Percentiles rank a stretch among this genome's conserved stretches.
These are phyloP conservation scores for Nemania diffusa DNA, from an alignment of 2,329 filamentous ascomycete genomes.

Conservation along the genomic window DNA sequence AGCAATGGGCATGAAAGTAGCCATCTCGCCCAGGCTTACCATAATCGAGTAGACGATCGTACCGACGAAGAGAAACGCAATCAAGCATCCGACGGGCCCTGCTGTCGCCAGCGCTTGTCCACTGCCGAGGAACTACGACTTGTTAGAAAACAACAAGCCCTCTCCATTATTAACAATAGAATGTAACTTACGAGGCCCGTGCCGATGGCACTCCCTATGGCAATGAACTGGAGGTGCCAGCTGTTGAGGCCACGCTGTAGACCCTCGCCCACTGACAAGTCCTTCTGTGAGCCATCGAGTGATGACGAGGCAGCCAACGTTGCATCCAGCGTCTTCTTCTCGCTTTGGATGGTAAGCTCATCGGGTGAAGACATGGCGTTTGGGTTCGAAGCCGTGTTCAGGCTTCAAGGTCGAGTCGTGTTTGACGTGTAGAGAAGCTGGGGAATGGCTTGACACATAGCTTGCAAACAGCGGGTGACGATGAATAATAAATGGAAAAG, in stretches of 20 bases:
- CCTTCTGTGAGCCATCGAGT: slow-evolving; percentile 33
- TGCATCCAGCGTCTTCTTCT: slow-evolving; percentile 29
- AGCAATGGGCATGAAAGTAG: slow-evolving; percentile 79
- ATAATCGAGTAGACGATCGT: slow-evolving; percentile 81
- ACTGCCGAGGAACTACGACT: slow-evolving; percentile 68
- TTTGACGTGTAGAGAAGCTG: slow-evolving; percentile 11
- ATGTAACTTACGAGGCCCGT: slow-evolving; percentile 64
- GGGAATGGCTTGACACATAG: slow-evolving; percentile 27
- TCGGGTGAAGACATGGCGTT: background rate
- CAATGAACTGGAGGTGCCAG: slow-evolving; percentile 52
- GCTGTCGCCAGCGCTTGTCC: slow-evolving; percentile 70
- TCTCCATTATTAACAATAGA: background rate
- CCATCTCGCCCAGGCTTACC: slow-evolving; percentile 76
- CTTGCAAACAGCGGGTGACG: background rate
- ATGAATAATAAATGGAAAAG: slow-evolving; percentile 22
- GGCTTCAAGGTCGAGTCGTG: slow-evolving; percentile 4
- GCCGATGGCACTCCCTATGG: slow-evolving; percentile 70
- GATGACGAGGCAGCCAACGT: slow-evolving; percentile 21
- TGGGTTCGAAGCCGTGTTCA: slow-evolving; percentile 24
- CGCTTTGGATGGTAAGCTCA: slow-evolving; percentile 8
- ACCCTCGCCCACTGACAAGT: slow-evolving; percentile 46
- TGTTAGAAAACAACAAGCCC: slow-evolving; percentile 15
- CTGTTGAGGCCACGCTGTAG: slow-evolving; percentile 49
- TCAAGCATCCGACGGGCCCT: slow-evolving; percentile 73
- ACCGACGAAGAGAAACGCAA: slow-evolving; percentile 77